phyloP scores from a whole-genome alignment of 176 grass and related monocot genomes.

The Oryza punctata region DNA sequence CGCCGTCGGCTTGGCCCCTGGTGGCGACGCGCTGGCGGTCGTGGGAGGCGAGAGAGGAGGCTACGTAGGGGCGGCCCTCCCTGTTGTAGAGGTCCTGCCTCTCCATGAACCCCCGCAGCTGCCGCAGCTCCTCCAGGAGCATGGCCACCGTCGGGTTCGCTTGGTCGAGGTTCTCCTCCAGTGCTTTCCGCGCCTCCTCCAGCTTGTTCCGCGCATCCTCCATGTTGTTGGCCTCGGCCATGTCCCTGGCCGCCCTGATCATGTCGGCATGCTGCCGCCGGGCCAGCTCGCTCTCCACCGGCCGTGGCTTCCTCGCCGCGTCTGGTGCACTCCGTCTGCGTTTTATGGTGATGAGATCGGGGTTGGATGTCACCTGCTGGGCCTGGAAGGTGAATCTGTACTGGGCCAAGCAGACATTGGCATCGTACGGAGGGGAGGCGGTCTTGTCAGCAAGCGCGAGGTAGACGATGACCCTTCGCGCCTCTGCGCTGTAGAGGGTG shows the following conservation, averaged over 20 bases:
- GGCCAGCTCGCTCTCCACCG: not conserved
- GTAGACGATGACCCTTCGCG: constrained; percentile 11
- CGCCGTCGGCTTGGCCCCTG: not conserved
- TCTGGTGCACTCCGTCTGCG: not conserved
- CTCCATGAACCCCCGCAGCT: not conserved
- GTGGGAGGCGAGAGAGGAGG: not conserved
- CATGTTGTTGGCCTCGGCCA: not conserved
- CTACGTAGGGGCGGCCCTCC: not conserved
- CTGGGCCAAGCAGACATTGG: not conserved
- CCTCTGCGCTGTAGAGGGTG: constrained; percentile 3
- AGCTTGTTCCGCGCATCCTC: not conserved
- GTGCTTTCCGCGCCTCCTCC: not conserved
- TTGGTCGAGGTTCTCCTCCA: not conserved
- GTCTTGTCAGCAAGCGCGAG: not conserved
- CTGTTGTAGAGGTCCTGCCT: not conserved
- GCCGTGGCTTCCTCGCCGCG: not conserved
- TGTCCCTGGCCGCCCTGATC: not conserved
- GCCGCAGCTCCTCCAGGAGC: not conserved
- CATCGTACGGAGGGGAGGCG: not conserved
- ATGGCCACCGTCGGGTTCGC: not conserved
- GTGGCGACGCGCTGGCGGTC: not conserved
- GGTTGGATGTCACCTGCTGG: not conserved
- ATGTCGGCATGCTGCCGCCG: not conserved
- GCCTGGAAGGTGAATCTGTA: not conserved
- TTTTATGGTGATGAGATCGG: not conserved